phyloP scores from a whole-genome alignment of 1,139 yeast species.

The Arxiozyma slooffiae region DNA sequence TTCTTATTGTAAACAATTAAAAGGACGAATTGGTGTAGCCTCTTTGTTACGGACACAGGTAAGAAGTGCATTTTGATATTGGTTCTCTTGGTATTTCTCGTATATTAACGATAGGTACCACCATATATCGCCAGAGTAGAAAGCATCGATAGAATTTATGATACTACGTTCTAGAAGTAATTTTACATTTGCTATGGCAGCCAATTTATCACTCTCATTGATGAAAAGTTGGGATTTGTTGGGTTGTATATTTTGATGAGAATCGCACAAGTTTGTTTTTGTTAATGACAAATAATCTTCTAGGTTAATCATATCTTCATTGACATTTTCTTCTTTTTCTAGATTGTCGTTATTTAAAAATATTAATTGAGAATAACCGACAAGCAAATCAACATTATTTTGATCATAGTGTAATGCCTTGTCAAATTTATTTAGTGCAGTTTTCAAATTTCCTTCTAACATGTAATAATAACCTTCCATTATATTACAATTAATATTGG shows the following conservation, averaged over 20 bases:
- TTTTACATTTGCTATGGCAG: slow-evolving; percentile 58
- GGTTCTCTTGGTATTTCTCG: slow-evolving; percentile 50
- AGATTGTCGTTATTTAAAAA: slow-evolving; percentile 21
- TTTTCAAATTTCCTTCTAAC: slow-evolving; percentile 22
- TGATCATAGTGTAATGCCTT: slow-evolving; percentile 48
- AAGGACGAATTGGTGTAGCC: slow-evolving; percentile 49
- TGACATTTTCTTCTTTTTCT: not conserved
- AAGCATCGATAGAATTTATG: slow-evolving; percentile 39
- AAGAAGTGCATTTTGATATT: slow-evolving; percentile 51
- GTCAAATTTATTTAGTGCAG: slow-evolving; percentile 61
- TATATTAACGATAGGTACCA: slow-evolving; percentile 57
- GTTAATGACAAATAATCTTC: slow-evolving; percentile 1
- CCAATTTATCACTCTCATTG: slow-evolving; percentile 45
- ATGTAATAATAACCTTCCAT: slow-evolving; percentile 45
- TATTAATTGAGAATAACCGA: slow-evolving; percentile 57
- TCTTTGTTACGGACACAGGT: slow-evolving; percentile 62
- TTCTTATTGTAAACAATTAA: slow-evolving; percentile 14
- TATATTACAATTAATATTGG: slow-evolving; percentile 41
- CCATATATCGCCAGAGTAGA: slow-evolving; percentile 62
- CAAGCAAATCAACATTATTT: slow-evolving; percentile 46
- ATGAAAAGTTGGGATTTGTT: slow-evolving; percentile 25
- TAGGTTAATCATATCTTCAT: not conserved
- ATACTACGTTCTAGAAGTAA: slow-evolving; percentile 54
- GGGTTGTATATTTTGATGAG: not conserved
- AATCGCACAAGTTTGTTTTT: not conserved